These are phyloP conservation scores for Brettanomyces nanus DNA, from an alignment of 805 yeast genomes.

Conservation along the genomic window DNA sequence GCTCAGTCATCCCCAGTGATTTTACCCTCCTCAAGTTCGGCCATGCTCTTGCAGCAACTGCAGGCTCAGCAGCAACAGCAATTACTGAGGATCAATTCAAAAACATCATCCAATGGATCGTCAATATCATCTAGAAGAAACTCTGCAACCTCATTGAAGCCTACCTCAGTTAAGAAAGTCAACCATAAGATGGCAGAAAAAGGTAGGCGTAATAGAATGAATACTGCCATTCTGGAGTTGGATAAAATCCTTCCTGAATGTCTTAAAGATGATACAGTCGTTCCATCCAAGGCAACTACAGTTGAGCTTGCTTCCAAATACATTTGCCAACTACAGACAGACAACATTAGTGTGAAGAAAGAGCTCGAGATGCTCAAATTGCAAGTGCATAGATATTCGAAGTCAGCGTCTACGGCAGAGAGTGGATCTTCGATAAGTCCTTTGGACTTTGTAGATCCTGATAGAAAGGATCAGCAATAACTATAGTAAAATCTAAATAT, in stretches of 20 bases:
- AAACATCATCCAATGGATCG: constrained; percentile 1
- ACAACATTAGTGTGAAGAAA: constrained; percentile 27
- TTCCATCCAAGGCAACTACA: constrained; percentile 90
- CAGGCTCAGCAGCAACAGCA: constrained; percentile 10
- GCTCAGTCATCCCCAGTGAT: constrained; percentile 30
- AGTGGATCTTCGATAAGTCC: constrained; percentile 15
- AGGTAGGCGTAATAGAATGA: constrained; percentile 90
- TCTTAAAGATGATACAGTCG: constrained; percentile 46
- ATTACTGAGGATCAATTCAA: neutral
- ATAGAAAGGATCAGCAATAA: neutral
- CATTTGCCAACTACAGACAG: constrained; percentile 40
- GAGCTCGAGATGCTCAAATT: constrained; percentile 29
- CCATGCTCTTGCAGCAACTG: constrained; percentile 4
- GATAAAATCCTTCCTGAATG: constrained; percentile 58
- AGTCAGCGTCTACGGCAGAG: constrained; percentile 5
- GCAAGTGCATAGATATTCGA: constrained; percentile 9
- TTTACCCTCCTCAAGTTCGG: constrained; percentile 20
- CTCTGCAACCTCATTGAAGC: constrained; percentile 6
- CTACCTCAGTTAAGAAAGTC: constrained; percentile 39
- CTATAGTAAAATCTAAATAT: too few species aligned
- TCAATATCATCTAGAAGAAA: neutral
- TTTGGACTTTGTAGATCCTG: constrained; percentile 8
- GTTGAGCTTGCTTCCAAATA: constrained; percentile 81
- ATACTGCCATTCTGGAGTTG: constrained; percentile 73
- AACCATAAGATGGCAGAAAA: constrained; percentile 93